Evolutionary conservation across 345 rosid species (phyloP), one percentile per base, ranked within the genome.

Genomic region (Salix purpurea): DNA sequence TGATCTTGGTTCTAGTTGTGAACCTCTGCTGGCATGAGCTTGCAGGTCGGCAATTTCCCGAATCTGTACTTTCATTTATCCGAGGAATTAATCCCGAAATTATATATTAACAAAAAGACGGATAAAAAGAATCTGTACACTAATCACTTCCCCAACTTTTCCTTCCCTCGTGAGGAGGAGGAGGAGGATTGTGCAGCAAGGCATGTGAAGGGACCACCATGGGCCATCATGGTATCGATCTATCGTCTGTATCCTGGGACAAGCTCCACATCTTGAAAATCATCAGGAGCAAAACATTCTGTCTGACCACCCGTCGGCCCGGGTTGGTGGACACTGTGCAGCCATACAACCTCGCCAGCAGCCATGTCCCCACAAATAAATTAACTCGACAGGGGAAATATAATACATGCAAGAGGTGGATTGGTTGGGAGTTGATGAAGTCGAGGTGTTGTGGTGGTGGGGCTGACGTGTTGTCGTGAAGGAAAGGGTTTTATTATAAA

Each of bases 151-250:
- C 1, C 14, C 16, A 46, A 5, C 54, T 15, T 6, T 48, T 48
- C 54, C 54, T 48, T 16, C 54, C 19, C 21, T 48, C 19, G 16
- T 5, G 6, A 28, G 1, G 52, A 48, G 28, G 32, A 19, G 21
- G 54, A 48, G 39, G n/a, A 66, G 34, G 44, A 13, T 32, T 24
- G 34, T 4, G 30, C 52, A 74, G n/a, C 86, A 77, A 70, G 64
- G 77, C 81, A 81, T 70, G 83, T 84, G 34, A 24, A 56, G 26
- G 70, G 37, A 32, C 78, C 74, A 69, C 70, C 61, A 64, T 76
- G 82, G 75, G 72, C 73, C 30, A 76, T 67, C 79, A 52, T 76
- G 73, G 80, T 61, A 21, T 64, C 4, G 75, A 19, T 71, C 5
- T 69, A 71, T 58, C 54, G 12, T 34, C 28, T 48, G n/a, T 74